phyloP scores from a whole-genome alignment of 345 rosid genomes.

The Eucalyptus erythrocorys region DNA sequence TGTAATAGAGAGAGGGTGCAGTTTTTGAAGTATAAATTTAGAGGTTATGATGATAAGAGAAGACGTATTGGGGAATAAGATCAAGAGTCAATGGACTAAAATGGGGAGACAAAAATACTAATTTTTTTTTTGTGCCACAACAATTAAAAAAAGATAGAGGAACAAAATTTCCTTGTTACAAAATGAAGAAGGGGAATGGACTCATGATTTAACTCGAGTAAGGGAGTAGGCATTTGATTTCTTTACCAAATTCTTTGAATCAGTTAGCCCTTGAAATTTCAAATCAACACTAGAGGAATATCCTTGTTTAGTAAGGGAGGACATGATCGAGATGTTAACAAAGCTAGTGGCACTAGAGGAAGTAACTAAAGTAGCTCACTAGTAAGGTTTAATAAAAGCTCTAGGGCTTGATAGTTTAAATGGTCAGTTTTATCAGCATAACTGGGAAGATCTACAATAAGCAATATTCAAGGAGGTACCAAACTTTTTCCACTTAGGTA shows the following conservation, averaged over 20 bases:
- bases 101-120: background rate
- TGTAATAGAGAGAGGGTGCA: background rate
- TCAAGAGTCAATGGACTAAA: background rate
- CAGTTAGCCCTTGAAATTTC: background rate
- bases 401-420: background rate
- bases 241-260: too few relatives aligned
- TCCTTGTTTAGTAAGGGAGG: background rate
- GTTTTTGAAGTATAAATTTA: too few relatives aligned
- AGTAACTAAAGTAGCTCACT: background rate
- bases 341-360: background rate
- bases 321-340: background rate
- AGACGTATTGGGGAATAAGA: background rate
- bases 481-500: background rate
- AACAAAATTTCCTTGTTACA: background rate
- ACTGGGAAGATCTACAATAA: background rate
- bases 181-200: background rate
- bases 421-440: background rate
- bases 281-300: background rate
- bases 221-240: background rate
- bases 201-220: background rate
- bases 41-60: background rate
- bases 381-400: background rate
- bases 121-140: too few relatives aligned
- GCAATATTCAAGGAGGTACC: background rate
- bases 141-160: background rate